A percentile compares a stretch with the other conserved stretches of the same genome.
phyloP scores from a whole-genome alignment of 2,329 filamentous ascomycete genomes.

The Pezicula rhizophila region DNA sequence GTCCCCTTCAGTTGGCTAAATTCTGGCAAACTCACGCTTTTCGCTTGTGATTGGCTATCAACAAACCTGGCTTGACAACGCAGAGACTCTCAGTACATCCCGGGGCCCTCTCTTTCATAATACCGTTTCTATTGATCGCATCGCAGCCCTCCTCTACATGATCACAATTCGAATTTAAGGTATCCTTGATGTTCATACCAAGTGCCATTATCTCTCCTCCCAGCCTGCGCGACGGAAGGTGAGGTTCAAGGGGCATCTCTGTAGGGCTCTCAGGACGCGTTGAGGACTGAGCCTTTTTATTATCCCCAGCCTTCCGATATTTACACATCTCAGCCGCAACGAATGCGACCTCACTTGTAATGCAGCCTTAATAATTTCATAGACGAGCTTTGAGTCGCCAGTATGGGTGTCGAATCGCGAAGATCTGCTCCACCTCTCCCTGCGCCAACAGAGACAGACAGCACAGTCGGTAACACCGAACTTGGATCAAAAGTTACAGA shows the following conservation, averaged over 20 bases:
- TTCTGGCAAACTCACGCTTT: not conserved
- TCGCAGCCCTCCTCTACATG: not conserved
- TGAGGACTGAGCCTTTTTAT: not conserved
- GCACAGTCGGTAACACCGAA: slow-evolving; percentile 49
- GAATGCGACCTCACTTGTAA: slow-evolving; percentile 12
- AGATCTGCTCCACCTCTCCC: slow-evolving; percentile 61
- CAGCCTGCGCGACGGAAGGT: not conserved
- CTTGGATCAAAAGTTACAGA: slow-evolving; percentile 63
- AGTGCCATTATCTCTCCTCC: not conserved
- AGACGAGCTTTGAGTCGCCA: slow-evolving; percentile 14
- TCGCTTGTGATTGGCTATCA: not conserved
- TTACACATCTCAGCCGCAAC: slow-evolving; percentile 2
- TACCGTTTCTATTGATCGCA: slow-evolving; percentile 3
- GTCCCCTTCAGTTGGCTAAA: not conserved
- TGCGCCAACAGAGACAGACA: slow-evolving; percentile 68
- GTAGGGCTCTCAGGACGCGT: not conserved
- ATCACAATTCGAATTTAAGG: not conserved
- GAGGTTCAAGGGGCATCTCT: not conserved
- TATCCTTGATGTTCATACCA: not conserved
- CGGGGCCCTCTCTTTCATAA: slow-evolving; percentile 1
- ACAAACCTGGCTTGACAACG: not conserved
- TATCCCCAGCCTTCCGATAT: slow-evolving; percentile 5
- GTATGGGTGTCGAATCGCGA: slow-evolving; percentile 27
- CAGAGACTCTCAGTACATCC: slow-evolving; percentile 1
- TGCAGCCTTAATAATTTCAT: slow-evolving; percentile 13